A percentile compares a stretch with the other conserved stretches of the same genome.
phyloP scores from a whole-genome alignment of 1,284 basidiomycete species.

The Salmacisia buchloeana region DNA sequence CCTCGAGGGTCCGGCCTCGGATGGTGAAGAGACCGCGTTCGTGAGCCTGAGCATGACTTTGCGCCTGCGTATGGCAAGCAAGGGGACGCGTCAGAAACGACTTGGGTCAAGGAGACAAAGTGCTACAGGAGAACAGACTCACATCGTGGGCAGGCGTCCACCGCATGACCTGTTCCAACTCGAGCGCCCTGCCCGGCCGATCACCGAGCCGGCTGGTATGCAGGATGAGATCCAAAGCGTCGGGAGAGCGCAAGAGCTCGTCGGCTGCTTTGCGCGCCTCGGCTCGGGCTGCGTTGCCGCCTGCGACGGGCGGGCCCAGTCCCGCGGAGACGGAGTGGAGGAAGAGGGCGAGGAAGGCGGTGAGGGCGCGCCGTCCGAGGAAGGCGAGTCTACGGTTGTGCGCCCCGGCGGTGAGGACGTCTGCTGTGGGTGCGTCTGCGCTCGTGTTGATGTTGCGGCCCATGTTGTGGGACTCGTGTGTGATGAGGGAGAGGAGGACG shows the following conservation, averaged over 20 bases:
- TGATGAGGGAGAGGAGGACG: slow-evolving; percentile 34
- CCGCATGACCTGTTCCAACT: slow-evolving; percentile 47
- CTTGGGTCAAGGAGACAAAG: not conserved
- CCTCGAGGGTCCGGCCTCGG: slow-evolving; percentile 46
- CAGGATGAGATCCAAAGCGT: slow-evolving; percentile 28
- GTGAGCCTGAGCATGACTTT: slow-evolving; percentile 2
- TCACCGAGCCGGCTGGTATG: slow-evolving; percentile 40
- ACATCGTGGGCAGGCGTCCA: slow-evolving; percentile 42
- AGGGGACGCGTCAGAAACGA: not conserved
- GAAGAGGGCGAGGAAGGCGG: slow-evolving; percentile 39
- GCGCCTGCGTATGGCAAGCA: not conserved
- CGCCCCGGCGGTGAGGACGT: slow-evolving; percentile 1
- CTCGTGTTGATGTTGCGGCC: slow-evolving; percentile 5
- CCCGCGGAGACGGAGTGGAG: slow-evolving; percentile 25
- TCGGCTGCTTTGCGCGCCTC: slow-evolving; percentile 1
- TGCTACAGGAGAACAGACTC: not conserved
- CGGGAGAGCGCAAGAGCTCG: slow-evolving; percentile 20
- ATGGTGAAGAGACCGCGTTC: slow-evolving; percentile 43
- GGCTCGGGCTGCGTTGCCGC: not conserved
- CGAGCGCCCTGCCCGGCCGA: slow-evolving; percentile 31
- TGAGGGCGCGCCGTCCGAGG: slow-evolving; percentile 37
- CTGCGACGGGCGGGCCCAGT: slow-evolving; percentile 7
- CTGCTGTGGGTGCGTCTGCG: slow-evolving; percentile 15
- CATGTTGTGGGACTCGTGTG: slow-evolving; percentile 39
- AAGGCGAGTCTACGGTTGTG: slow-evolving; percentile 46